These are phyloP conservation scores for Aspergillus alliaceus DNA, from an alignment of 2,329 filamentous ascomycete species.

Conservation along the genomic window DNA sequence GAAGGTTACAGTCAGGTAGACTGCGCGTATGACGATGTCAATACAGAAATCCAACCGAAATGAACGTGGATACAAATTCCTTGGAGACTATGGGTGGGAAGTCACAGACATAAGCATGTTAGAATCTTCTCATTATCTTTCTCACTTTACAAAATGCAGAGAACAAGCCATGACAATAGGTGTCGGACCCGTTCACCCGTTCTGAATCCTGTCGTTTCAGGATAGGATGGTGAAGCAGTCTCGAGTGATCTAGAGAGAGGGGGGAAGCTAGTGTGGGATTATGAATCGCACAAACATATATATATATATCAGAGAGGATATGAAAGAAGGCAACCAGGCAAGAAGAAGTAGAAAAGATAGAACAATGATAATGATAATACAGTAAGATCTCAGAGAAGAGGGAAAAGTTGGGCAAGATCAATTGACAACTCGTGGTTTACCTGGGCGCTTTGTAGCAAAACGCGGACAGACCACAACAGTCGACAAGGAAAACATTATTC, in stretches of 20 bases:
- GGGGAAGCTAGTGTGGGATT: background rate
- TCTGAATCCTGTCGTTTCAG: conserved; percentile 19
- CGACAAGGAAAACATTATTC: background rate
- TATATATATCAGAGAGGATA: background rate
- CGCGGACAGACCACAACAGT: background rate
- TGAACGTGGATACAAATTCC: background rate
- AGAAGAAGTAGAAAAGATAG: too few species aligned
- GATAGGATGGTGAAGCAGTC: conserved; percentile 19
- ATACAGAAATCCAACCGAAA: background rate
- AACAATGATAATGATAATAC: background rate
- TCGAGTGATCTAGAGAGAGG: background rate
- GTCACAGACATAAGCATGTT: conserved; percentile 6
- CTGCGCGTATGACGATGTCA: background rate
- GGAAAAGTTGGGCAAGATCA: too few species aligned
- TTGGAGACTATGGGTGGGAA: background rate
- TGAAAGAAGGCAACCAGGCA: background rate
- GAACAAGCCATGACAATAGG: conserved; percentile 16
- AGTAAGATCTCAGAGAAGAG: background rate
- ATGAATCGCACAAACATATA: background rate
- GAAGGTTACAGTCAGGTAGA: too few species aligned
- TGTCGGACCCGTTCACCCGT: conserved; percentile 13
- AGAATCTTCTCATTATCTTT: conserved; percentile 6
- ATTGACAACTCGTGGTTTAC: background rate
- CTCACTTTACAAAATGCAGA: conserved; percentile 1
- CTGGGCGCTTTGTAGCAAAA: background rate